Base-by-base conservation (phyloP, 208 protist genomes). In the Trypanosoma lewisi region DNA sequence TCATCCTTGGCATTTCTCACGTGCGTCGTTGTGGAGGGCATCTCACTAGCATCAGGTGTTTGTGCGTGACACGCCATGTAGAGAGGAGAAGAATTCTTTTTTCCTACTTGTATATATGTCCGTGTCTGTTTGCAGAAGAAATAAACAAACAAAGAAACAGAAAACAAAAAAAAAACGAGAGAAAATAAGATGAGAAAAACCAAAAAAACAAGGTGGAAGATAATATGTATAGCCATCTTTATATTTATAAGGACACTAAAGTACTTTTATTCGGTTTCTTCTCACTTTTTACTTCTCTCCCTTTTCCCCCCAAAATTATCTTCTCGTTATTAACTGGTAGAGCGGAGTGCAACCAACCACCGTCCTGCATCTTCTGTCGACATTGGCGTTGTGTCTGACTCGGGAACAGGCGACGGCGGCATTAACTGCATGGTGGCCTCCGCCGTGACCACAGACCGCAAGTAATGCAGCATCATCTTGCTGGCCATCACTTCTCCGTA, bases 381-480 rank as follows among this genome's bases (percentile, higher is more conserved):
- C 28, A 28, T n/a, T 16, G 52, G 3, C 7, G 17, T 44, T 30
- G 11, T n/a, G 42, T 47, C 31, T 36, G 59, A 8, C 28, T 49
- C 44, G 19, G 44, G 3, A 41, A 42, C 30, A 25, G 58, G 21
- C 17, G 58, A 36, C n/a, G 57, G 60, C 9, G 56, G 57, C 17
- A 58, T 6, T n/a, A 67, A 36, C 19, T 71, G 69, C 21, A 80
- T 61, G 51, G 36, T 25, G 25, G 73, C 47, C 16, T 51, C 63
- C 11, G 54, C 74, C 2, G 54, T 45, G 21, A 47, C 57, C n/a
- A 73, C 52, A 17, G 61, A 58, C n/a, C 67, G 39, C 27, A 91
- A 62, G 41, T 73, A 70, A 45, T 77, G 70, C 23, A 75, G 64
- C 51, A 91, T 67, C 75, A 91, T 86, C 30, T 77, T 65, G 1